A percentile compares a stretch with the other conserved stretches of the same genome.
phyloP scores from a whole-genome alignment of 192 early-diverging fungal genomes.

The Umbelopsis sp. region DNA sequence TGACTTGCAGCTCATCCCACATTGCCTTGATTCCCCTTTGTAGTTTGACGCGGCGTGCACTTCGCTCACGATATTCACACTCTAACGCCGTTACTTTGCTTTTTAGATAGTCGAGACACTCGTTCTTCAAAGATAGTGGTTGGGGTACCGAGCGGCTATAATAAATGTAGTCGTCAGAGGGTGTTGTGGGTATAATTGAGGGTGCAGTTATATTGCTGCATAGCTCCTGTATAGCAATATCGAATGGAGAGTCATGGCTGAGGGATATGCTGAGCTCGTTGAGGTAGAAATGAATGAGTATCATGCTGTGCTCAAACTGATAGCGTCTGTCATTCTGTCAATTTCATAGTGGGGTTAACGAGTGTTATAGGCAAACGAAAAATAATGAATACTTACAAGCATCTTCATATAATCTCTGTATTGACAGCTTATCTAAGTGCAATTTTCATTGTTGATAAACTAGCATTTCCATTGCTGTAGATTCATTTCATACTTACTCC shows the following conservation, averaged over 20 bases:
- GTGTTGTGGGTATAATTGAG: background rate
- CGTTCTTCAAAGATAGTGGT: constrained; percentile 43
- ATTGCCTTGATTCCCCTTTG: constrained; percentile 22
- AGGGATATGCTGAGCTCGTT: constrained; percentile 9
- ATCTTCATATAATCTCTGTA: constrained; percentile 17
- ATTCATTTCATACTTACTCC: constrained; percentile 27
- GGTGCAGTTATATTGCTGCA: constrained; percentile 14
- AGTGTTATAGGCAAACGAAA: background rate
- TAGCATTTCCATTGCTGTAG: background rate
- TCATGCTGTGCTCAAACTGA: constrained; percentile 16
- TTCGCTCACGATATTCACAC: constrained; percentile 40
- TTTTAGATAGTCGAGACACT: constrained; percentile 37
- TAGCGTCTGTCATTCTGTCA: constrained; percentile 15
- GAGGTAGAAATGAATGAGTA: constrained; percentile 30
- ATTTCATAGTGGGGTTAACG: background rate
- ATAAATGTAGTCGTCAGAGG: constrained; percentile 19
- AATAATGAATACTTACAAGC: background rate
- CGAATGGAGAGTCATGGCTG: constrained; percentile 21
- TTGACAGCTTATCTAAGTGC: constrained; percentile 16
- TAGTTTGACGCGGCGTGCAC: constrained; percentile 29
- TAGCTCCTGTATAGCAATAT: constrained; percentile 19
- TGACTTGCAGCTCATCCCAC: constrained; percentile 34
- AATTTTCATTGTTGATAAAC: background rate
- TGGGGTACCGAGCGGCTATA: constrained; percentile 31
- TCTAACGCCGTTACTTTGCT: constrained; percentile 36